These are phyloP conservation scores for Gardenia jasminoides DNA, from an alignment of 257 asterid genomes.

Conservation along the genomic window DNA sequence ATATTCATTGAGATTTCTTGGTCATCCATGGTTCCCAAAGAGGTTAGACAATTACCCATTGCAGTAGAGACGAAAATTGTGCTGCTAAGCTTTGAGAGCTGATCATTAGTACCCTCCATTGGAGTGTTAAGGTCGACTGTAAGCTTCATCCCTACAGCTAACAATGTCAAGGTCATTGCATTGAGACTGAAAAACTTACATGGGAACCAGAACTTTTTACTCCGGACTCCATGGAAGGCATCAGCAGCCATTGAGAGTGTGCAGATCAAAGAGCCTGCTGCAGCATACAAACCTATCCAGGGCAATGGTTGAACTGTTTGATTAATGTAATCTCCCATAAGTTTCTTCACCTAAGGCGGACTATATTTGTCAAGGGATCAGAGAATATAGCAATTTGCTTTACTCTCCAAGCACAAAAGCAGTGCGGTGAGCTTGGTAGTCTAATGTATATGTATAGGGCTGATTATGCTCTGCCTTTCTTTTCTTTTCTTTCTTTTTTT, in stretches of 20 bases:
- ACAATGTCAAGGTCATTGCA: slow-evolving; percentile 21
- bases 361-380: too few relatives aligned
- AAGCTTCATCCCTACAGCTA: slow-evolving; percentile 20
- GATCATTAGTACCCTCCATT: slow-evolving; percentile 17
- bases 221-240: slow-evolving; percentile 12
- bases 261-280: slow-evolving; percentile 24
- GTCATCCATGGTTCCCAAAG: slow-evolving; percentile 18
- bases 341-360: too few relatives aligned
- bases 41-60: slow-evolving; percentile 20
- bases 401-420: too few relatives aligned
- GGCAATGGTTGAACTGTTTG: slow-evolving; percentile 10
- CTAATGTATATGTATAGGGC: too few relatives aligned
- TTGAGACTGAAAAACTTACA: slow-evolving; percentile 26
- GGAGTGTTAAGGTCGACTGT: slow-evolving; percentile 21
- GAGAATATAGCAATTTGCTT: too few relatives aligned
- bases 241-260: slow-evolving; percentile 26
- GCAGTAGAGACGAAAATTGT: slow-evolving; percentile 20
- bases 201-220: slow-evolving; percentile 30
- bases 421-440: too few relatives aligned
- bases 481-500: too few relatives aligned
- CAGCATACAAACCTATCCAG: slow-evolving; percentile 26
- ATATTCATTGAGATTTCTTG: slow-evolving; percentile 9
- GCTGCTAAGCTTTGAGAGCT: slow-evolving; percentile 25
- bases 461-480: too few relatives aligned
- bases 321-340: too few relatives aligned